Evolutionary conservation across 2,329 filamentous ascomycete species (phyloP), one percentile per base, ranked within the genome.

Genomic region (Hymenoscyphus fraxineus): DNA sequence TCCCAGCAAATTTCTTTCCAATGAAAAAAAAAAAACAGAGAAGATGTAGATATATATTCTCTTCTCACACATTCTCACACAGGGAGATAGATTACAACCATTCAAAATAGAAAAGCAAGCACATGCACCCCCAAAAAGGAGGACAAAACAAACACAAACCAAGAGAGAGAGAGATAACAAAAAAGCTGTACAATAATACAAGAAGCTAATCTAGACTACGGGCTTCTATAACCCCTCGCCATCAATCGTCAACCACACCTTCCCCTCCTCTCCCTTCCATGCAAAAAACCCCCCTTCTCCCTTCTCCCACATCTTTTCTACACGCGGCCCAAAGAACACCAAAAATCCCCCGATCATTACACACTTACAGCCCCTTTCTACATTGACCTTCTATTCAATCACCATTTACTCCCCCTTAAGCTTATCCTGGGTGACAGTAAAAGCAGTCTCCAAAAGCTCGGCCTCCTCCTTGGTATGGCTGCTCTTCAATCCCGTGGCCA

Each of bases 401-500:
- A 22, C n/a, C 44, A 56, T 66, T 64, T 76, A 77, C 67, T 77
- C 75, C 44, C 87, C 87, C 82, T 88, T 89, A 62, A 89, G 81
- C 80, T 89, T 89, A 72, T 88, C 86, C 78, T 89, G 86, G 72
- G 80, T 86, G 51, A 89, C 85, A 13, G 78, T 80, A 72, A 88
- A 88, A 62, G 87, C 87, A 78, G 79, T 82, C 75, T 88, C 80
- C 70, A 94, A 80, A 72, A 99, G 79, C 58, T 95, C 92, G 77
- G 91, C 84, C 84, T 98, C 95, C 82, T 99, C 95, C 85, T 94
- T 96, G 79, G 88, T 81, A 80, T 99, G 95, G 63, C 85, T 87
- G 56, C 84, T 81, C 88, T 99, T 99, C 76, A 95, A 81, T 78
- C 95, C 95, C 62, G 94, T 97, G 44, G 95, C 95, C 32, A 98